Base-by-base conservation (phyloP, 306 rosid genomes). In the Acacia melanoxylon region DNA sequence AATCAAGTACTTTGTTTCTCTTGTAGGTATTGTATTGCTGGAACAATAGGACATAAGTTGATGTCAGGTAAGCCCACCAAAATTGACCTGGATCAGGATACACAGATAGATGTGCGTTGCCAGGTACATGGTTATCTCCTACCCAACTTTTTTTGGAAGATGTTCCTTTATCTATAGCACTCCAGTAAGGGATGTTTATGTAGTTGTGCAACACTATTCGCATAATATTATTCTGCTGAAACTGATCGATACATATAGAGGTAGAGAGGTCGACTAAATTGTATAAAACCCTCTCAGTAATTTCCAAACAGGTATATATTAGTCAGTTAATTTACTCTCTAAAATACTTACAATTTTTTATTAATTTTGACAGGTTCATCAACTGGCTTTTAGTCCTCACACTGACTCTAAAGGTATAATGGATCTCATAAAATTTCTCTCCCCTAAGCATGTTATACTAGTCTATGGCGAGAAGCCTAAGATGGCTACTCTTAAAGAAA, bases 381-480 rank as follows among this genome's bases (percentile, higher is more conserved):
- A 95, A 52, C 71, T 95, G 91, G 86, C 95, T 72, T 95, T 93
- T 87, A 95, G 99, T 85, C 93, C 98, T 85, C 99, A 95, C 74
- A 93, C 99, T 5, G 99, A 95, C 78, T 82, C 92, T 74, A 95
- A 95, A 87, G 99, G 99, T 82, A 95, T 93, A 80, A 95, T 95
- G 99, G 99, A 95, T 85, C 97, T 93, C 42, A 80, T 93, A 73
- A 93, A 91, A 77, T 95, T 95, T 87, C 92, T 95, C 81, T 86
- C 94, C 83, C 99, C 99, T 0, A 95, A 95, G 88, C 89, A 95
- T 68, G 94, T 90, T 68, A 89, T 95, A 33, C 93, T 95, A 20
- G 99, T 95, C 66, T 98, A 93, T 56, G 99, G 99, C 0, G 99
- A 93, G 90, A 90, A 89, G 86, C 98, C 94, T 59, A 93, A 89